These are phyloP conservation scores for Volutella citrinella DNA, from an alignment of 2,329 filamentous ascomycete species.

Conservation along the genomic window DNA sequence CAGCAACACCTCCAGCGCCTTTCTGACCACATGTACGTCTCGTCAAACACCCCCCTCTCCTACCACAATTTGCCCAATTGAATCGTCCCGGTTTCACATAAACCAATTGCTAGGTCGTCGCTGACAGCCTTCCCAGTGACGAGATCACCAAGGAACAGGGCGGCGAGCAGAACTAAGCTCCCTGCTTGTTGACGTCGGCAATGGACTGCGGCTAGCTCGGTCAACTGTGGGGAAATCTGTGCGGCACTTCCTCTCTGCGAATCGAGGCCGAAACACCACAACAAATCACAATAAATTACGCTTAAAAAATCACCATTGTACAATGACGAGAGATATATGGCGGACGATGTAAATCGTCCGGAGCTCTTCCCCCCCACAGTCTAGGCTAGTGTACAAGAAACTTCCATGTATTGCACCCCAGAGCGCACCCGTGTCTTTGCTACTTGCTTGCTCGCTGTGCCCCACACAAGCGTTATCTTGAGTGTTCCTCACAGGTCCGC, in stretches of 20 bases:
- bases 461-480: not conserved
- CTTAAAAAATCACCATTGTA: no score
- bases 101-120: no score
- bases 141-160: slow-evolving; percentile 72
- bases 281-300: no score
- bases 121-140: slow-evolving; percentile 62
- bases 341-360: slow-evolving; percentile 16
- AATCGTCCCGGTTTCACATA: not conserved
- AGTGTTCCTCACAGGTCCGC: slow-evolving; percentile 15
- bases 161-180: slow-evolving; percentile 60
- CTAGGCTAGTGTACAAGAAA: slow-evolving; percentile 39
- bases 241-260: no score
- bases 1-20: slow-evolving; percentile 81
- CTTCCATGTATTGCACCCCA: slow-evolving; percentile 23
- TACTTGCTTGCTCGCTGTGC: slow-evolving; percentile 9
- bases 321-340: slow-evolving; percentile 2
- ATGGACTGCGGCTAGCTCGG: slow-evolving; percentile 19
- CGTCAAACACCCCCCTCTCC: not conserved
- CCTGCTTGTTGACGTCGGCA: no score
- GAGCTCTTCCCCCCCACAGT: slow-evolving; percentile 24
- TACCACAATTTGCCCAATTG: no score
- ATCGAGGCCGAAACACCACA: no score
- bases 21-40: slow-evolving; percentile 76
- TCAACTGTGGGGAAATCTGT: no score
- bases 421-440: slow-evolving; percentile 12